Evolutionary conservation across 371 early-diverging fungal species (phyloP), one percentile per base, ranked within the genome.

Genomic region (Mortierella polycephala): DNA sequence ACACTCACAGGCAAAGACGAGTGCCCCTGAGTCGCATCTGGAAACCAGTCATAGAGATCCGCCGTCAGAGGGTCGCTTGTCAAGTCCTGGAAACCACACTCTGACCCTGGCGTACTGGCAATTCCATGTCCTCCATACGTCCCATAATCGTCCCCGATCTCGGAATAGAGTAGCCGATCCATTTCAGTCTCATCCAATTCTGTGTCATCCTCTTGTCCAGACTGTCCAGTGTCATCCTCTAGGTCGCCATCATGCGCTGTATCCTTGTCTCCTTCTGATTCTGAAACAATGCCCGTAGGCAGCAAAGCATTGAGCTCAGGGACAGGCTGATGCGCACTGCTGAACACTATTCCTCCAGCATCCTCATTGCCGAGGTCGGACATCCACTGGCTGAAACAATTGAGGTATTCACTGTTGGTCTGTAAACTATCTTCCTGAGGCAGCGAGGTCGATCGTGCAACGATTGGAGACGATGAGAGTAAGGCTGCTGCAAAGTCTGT

Each of bases 311-410:
- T 30, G 30, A 30, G 30, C 30, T 4, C 30, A 30, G 30, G 30
- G 30, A 30, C 30, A 30, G 30, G 30, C 30, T 30, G 30, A 30
- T 30, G 30, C 30, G 30, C 30, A 30, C 30, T 30, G 30, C 4
- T 30, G 2, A 30, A 4, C 30, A 4, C 4, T 30, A 30, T 30
- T 30, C 30, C 30, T 30, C 47, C 41, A 14, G 59, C 20, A 20
- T 71, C 71, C 10, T 64, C 77, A 7, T 52, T 58, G 9, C 71
- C 71, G 12, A 72, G 61, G 39, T 77, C 79, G 2, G 79, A 72
- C 68, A 72, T 77, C 79, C 79, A 77, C 16, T 68, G 69, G 21
- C 72, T 72, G 54, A 77, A 77, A 46, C 69, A 77, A 4, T 64
- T 61, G 57, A 72, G 18, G 12, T 68, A 67, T n/a, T 77, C 72